Evolutionary conservation across 768 basidiomycete genomes (phyloP).

Genomic region (Termitomyces sp.): DNA sequence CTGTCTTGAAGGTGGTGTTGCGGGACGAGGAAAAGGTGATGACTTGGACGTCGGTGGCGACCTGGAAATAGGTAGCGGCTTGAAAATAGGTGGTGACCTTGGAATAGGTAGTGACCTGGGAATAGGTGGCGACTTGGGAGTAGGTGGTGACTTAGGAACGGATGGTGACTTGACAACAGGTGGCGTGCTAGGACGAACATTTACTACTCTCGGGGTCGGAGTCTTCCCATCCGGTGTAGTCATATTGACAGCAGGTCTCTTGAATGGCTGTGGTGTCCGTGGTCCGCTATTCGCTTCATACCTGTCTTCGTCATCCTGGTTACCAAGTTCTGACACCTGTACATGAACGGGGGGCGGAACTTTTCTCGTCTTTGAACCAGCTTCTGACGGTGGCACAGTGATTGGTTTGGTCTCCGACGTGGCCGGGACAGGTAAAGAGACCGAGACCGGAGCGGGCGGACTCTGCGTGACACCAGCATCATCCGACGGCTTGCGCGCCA

Average conservation of each 20-base stretch:
- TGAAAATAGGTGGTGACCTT: neutral
- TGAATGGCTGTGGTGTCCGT: conserved; percentile 10
- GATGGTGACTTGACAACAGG: neutral
- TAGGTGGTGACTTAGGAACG: neutral
- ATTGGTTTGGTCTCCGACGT: conserved; percentile 1
- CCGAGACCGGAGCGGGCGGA: neutral
- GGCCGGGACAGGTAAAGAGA: neutral
- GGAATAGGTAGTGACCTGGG: neutral
- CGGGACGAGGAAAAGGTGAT: neutral
- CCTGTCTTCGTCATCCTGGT: neutral
- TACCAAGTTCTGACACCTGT: neutral
- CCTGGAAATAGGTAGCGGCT: neutral
- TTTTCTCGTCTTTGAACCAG: conserved; percentile 1
- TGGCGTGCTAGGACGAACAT: conserved; percentile 1
- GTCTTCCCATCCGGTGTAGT: neutral
- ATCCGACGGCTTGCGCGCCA: conserved; percentile 10
- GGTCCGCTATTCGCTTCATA: neutral
- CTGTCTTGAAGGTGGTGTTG: neutral
- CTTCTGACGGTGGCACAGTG: conserved; percentile 2
- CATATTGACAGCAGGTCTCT: conserved; percentile 4
- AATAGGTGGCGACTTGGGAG: neutral
- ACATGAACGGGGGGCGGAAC: conserved; percentile 1
- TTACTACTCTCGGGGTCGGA: neutral
- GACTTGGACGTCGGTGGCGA: neutral
- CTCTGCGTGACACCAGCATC: neutral